Evolutionary conservation across 2,329 filamentous ascomycete genomes (phyloP), one percentile per base, ranked within the genome.

Genomic region (Polychaeton citri): DNA sequence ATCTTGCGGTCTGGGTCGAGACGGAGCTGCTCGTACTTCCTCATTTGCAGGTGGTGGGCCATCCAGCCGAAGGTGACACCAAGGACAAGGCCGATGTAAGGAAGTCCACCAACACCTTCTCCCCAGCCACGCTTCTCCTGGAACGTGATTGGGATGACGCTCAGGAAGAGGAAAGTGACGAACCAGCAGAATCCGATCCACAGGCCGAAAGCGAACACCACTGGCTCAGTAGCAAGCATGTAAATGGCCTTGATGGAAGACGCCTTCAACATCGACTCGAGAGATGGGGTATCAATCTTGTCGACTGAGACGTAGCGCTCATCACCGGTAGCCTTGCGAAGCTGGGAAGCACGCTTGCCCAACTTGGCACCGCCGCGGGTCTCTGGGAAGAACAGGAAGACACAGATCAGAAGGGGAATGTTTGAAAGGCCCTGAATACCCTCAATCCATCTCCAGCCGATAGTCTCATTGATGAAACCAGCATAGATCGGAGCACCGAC

Each of bases 371-470:
- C 60, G 32, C 64, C 64, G n/a, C 64, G 60, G 12, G 65, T 68
- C 39, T 68, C 64, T 3, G 53, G 54, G 34, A 68, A 63, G 51
- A 60, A 62, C 43, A 64, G 34, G 36, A 62, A 54, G 42, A 68
- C 58, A 37, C 58, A 42, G 40, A 68, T 57, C 12, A 61, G 50
- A 5, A 70, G 61, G 4, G 66, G 66, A 20, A 70, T 58, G 47
- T 69, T 70, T 44, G 63, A 61, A 3, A 71, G 47, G 6, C 67
- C 67, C 44, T 71, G 66, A 30, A 71, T 64, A 34, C 66, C 68
- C 48, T 71, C 59, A n/a, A 69, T 62, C 68, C 68, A 71, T 37
- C 68, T 55, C 68, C 68, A 71, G 36, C 66, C 66, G 16, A 71
- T 55, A 28, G 63, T 54, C 46, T 68, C 56, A 48, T 70, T 65